Conservation (phyloP, 2,329 filamentous ascomycete genomes). For the Fusarium luffae region DNA sequence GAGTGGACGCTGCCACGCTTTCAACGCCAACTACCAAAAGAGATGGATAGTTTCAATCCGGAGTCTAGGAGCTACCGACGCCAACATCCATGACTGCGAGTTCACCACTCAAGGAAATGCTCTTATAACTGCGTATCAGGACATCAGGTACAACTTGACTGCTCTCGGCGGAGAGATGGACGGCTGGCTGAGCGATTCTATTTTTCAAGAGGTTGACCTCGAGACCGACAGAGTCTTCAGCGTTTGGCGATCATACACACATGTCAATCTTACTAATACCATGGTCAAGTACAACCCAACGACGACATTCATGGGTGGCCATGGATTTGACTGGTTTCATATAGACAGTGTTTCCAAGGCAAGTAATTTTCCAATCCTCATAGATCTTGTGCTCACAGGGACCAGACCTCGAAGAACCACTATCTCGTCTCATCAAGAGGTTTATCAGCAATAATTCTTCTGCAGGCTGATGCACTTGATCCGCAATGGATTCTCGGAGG, state of each 20-base stretch:
- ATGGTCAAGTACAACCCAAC: conserved; percentile 32
- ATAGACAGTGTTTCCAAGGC: conserved; percentile 46
- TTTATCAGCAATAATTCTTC: conserved; percentile 46
- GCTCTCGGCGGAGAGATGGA: no score
- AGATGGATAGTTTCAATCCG: no score
- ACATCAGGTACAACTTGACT: no score
- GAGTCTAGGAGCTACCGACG: no score
- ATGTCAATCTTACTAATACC: conserved; percentile 37
- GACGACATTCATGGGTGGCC: conserved; percentile 32
- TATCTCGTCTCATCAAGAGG: conserved; percentile 51
- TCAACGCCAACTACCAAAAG: no score
- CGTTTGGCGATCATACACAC: conserved; percentile 43
- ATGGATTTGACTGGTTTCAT: conserved; percentile 47
- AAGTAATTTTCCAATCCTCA: background rate
- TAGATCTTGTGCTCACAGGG: background rate
- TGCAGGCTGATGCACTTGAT: conserved; percentile 44
- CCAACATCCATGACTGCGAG: no score
- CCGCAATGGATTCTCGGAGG: conserved; percentile 52
- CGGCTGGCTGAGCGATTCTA: no score
- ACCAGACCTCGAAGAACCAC: conserved; percentile 44
- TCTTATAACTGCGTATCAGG: no score
- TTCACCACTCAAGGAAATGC: no score
- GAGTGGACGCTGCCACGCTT: no score
- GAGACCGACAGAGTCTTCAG: no score
- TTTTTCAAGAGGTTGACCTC: no score